Evolutionary conservation across 164 flowering plant genomes (phyloP), one percentile per base, ranked within the genome.

Genomic region (Chimonanthus salicifolius): DNA sequence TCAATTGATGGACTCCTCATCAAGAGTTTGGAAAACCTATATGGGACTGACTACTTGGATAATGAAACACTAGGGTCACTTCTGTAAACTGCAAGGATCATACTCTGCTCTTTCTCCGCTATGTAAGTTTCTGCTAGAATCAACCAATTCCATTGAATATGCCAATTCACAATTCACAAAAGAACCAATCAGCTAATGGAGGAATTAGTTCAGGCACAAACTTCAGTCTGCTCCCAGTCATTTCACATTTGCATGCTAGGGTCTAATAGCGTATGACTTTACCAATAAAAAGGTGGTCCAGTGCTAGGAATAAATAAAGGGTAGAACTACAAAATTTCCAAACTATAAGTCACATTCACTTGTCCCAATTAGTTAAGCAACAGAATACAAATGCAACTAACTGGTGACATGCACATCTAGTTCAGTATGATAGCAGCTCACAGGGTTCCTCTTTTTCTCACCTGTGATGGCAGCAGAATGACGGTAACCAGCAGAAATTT

Each of bases 381-480:
- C 11, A 13, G 16, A 54, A 15, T 13, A 54, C 5, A n/a, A 54
- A 54, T 54, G 60, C 60, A 54, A 10, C 16, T 6, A n/a, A 54
- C 60, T 54, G 4, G 16, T 13, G 11, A n/a, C 43, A 58, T 11
- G 43, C 67, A 44, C 74, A 71, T 66, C 70, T 47, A 47, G 6
- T 50, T 64, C n/a, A 11, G 58, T 10, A 72, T 47, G n/a, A 51
- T 45, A 49, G 18, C 21, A 69, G 7, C 13, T n/a, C 8, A 8
- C 49, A 7, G 69, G 20, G 45, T 72, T 18, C 69, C 43, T 58
- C 10, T 49, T 58, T 7, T 51, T 7, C 72, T 58, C 64, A 92
- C 97, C 94, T 85, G 98, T 87, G 67, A 91, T 81, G 70, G 94
- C 97, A 75, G 88, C 81, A 68, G 97, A 94, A 79, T 92, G 97